Conservation (phyloP, 371 early-diverging fungal genomes). For the Haplosporangium sp. region DNA sequence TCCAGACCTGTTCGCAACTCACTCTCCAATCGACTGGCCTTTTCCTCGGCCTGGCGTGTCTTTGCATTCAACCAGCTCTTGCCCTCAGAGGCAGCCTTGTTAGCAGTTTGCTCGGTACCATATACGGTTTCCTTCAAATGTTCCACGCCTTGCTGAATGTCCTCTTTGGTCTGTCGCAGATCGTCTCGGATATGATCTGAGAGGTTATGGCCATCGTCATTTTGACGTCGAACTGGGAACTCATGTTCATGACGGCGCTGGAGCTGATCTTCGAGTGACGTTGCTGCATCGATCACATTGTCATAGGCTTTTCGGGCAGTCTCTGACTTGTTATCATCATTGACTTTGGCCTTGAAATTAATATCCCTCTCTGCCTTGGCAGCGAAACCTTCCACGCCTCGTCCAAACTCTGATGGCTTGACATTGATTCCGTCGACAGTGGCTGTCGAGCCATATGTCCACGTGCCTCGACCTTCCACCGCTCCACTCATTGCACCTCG, state of each 20-base stretch:
- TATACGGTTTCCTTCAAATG: slow-evolving; percentile 11
- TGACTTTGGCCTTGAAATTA: slow-evolving; percentile 18
- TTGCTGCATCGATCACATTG: slow-evolving; percentile 49
- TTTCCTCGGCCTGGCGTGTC: slow-evolving; percentile 8
- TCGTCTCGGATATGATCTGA: slow-evolving; percentile 42
- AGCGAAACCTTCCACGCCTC: slow-evolving; percentile 13
- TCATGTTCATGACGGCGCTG: slow-evolving; percentile 23
- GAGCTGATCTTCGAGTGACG: no score
- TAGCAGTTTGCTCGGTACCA: slow-evolving; percentile 4
- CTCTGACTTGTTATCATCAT: slow-evolving; percentile 6
- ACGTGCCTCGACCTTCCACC: no score
- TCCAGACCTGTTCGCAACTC: slow-evolving; percentile 13
- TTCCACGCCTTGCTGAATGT: slow-evolving; percentile 15
- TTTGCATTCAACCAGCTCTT: slow-evolving; percentile 10
- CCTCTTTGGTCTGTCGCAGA: slow-evolving; percentile 17
- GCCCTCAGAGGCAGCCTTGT: slow-evolving; percentile 2
- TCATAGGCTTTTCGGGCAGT: slow-evolving; percentile 42
- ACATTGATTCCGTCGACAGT: not conserved
- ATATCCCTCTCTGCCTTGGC: slow-evolving; percentile 38
- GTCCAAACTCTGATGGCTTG: slow-evolving; percentile 18
- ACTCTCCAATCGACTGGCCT: not conserved
- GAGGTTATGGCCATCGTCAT: slow-evolving; percentile 8
- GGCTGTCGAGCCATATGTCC: not conserved
- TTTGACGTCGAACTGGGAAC: no score
- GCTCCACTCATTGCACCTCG: no score